Evolutionary conservation across 768 basidiomycete species (phyloP), one percentile per base, ranked within the genome.

Genomic region (Antrodiella citrinella): DNA sequence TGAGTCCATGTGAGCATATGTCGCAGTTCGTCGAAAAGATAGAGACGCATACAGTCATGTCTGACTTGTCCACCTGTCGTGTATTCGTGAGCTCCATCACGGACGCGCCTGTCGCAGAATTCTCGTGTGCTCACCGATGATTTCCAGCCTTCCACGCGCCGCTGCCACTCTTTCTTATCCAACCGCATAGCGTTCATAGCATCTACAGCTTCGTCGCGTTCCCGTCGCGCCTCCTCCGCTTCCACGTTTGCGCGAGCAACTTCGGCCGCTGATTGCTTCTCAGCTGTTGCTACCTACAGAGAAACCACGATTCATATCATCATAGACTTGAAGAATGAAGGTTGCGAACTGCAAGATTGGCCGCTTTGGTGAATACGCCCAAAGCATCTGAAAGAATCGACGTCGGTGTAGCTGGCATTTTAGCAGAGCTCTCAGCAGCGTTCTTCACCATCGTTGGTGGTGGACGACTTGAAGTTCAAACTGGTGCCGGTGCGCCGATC

Each of bases 11-110:
- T 26, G n/a, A 47, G 1, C 42, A 21, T 23, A 44, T 22, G 18
- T 22, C n/a, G 9, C 13, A 11, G 26, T n/a, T 35, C n/a, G n/a
- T n/a, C n/a, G n/a, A n/a, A 20, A 9, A 30, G 40, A 47, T n/a
- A 38, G 22, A 35, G 21, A 25, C 11, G 51, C 73, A 35, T 60
- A 83, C 83, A 11, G 75, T 80, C 45, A 76, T 51, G 55, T 83
- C 80, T 4, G 76, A 71, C 64, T 82, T 79, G 48, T 75, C 66
- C 21, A 78, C 61, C 81, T 82, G 49, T n/a, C n/a, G n/a, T n/a
- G n/a, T n/a, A n/a, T n/a, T n/a, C n/a, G n/a, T n/a, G n/a, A n/a
- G n/a, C n/a, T n/a, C n/a, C n/a, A n/a, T n/a, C n/a, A n/a, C n/a
- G n/a, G n/a, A n/a, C n/a, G n/a, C n/a, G n/a, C n/a, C n/a, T n/a